phyloP scores from a whole-genome alignment of 768 basidiomycete species.

The Flagelloscypha sp. region DNA sequence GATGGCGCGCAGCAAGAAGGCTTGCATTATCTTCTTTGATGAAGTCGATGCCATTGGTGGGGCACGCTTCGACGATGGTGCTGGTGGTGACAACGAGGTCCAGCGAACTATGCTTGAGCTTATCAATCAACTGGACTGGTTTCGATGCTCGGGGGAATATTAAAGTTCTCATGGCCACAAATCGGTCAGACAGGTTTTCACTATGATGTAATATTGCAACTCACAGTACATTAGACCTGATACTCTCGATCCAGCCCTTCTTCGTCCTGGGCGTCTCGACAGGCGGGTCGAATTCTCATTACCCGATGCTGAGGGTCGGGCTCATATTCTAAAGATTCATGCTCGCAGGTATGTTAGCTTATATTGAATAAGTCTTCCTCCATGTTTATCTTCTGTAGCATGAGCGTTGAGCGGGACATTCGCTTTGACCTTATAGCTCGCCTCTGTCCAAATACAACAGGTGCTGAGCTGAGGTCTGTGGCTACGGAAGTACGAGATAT shows the following conservation, averaged over 20 bases:
- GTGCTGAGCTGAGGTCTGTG: conserved; percentile 95
- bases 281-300: conserved; percentile 94
- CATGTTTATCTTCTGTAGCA: conserved; percentile 37
- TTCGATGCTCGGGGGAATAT: conserved; percentile 99
- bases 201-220: conserved; percentile 1
- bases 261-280: conserved; percentile 94
- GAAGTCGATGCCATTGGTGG: conserved; percentile 98
- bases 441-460: conserved; percentile 95
- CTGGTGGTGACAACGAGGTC: conserved; percentile 98
- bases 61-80: conserved; percentile 96
- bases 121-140: conserved; percentile 96
- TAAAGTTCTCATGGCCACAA: conserved; percentile 99
- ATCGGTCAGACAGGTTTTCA: conserved; percentile 50
- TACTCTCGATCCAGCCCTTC: conserved; percentile 91
- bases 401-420: conserved; percentile 96
- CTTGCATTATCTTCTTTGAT: conserved; percentile 99
- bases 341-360: conserved; percentile 67
- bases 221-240: conserved; percentile 62
- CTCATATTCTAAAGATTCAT: conserved; percentile 94
- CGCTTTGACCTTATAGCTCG: conserved; percentile 96
- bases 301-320: conserved; percentile 92
- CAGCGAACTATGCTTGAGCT: conserved; percentile 99
- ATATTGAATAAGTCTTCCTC: conserved; percentile 1
- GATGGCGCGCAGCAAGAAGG: conserved; percentile 98
- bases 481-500: conserved; percentile 76